Evolutionary conservation across 352 stramenopile species (phyloP).

Genomic region (Phytopythium vexans): DNA sequence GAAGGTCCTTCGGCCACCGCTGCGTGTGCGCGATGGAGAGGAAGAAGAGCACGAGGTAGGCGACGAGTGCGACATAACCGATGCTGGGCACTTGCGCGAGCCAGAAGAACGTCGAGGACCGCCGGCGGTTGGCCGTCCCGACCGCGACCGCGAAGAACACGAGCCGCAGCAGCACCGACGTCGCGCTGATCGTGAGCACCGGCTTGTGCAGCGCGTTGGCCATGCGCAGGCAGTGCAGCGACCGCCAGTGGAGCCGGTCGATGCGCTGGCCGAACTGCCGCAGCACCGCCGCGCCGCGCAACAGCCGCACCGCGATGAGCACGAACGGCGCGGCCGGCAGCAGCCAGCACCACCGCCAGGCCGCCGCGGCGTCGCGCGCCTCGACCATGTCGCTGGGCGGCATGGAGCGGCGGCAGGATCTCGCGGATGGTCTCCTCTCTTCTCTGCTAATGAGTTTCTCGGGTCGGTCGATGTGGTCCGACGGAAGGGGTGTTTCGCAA

Average conservation of each 20-base stretch:
- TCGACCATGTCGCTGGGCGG: neutral
- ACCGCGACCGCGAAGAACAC: slow-evolving; percentile 14
- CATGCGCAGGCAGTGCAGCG: slow-evolving; percentile 15
- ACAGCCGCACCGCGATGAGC: slow-evolving; percentile 8
- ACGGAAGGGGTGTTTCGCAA: neutral
- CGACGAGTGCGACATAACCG: slow-evolving; percentile 14
- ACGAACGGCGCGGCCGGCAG: slow-evolving; percentile 10
- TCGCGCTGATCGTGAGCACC: slow-evolving; percentile 15
- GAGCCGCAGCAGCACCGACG: slow-evolving; percentile 20
- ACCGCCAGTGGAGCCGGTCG: neutral
- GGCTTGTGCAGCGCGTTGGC: slow-evolving; percentile 24
- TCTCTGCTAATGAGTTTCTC: too few species aligned
- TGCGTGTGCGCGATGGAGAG: slow-evolving; percentile 14
- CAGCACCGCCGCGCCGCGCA: slow-evolving; percentile 10
- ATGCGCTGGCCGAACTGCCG: slow-evolving; percentile 9
- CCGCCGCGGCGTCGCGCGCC: neutral
- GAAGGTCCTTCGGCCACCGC: slow-evolving; percentile 11
- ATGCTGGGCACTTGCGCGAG: slow-evolving; percentile 32
- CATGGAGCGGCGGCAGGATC: slow-evolving; percentile 2
- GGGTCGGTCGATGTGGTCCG: neutral
- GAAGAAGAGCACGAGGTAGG: slow-evolving; percentile 35
- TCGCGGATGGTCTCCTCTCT: neutral
- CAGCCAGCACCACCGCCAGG: slow-evolving; percentile 19
- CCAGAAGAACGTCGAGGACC: slow-evolving; percentile 18
- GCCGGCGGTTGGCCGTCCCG: neutral